A percentile compares a stretch with the other conserved stretches of the same genome.
These are phyloP conservation scores for Geotrichum citri-aurantii DNA, from an alignment of 1,139 yeast species.

Conservation along the genomic window DNA sequence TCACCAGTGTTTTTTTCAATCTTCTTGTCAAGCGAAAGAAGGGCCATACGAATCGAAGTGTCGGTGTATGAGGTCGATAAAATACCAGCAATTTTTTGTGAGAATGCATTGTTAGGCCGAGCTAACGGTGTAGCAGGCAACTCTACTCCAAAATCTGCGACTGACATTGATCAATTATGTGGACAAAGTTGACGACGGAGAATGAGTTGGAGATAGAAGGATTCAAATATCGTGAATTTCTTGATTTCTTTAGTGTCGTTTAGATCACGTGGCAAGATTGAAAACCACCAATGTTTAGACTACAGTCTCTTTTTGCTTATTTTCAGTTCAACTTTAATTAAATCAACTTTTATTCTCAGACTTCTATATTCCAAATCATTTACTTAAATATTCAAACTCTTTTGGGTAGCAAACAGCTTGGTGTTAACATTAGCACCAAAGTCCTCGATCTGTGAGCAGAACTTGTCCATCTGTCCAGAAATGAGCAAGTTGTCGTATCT, in stretches of 20 bases:
- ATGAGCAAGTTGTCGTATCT: constrained; percentile 67
- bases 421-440: constrained; percentile 54
- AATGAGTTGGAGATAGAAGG: neutral
- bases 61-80: constrained; percentile 38
- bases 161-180: neutral
- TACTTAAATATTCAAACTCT: constrained; percentile 37
- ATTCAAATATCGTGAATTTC: neutral
- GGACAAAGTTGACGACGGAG: neutral
- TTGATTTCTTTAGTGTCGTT: neutral
- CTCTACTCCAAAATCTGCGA: neutral
- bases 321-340: neutral
- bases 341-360: neutral
- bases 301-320: neutral
- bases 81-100: constrained; percentile 32
- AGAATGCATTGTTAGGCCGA: constrained; percentile 27
- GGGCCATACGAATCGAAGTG: constrained; percentile 33
- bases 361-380: neutral
- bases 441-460: constrained; percentile 63
- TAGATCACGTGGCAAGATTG: neutral
- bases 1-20: constrained; percentile 33
- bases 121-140: constrained; percentile 16
- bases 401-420: constrained; percentile 54
- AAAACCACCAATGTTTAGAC: no score
- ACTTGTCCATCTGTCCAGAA: constrained; percentile 63
- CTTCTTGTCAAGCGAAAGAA: constrained; percentile 32